Base-by-base conservation (phyloP, 108 stramenopile genomes). In the Craspedostauros australis region DNA sequence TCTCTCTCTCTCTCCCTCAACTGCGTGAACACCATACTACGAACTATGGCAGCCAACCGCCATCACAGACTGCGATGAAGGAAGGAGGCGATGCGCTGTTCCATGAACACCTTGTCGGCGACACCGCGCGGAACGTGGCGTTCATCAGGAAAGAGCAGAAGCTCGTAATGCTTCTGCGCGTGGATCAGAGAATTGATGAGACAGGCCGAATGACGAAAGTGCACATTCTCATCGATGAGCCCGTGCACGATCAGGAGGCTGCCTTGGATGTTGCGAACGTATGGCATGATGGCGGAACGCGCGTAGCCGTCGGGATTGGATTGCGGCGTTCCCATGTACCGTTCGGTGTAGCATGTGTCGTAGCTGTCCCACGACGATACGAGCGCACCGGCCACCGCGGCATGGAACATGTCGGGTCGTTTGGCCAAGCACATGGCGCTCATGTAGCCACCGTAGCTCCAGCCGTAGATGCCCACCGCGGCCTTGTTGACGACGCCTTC, bases 391-490 rank as follows among this genome's bases (percentile, higher is more conserved):
- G 72, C 39, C 3, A 83, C 79, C 20, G 68, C 81, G 1, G 41
- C 62, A 1, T 61, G 58, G 48, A 86, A 86, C 2, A 72, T 51
- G 28, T 59, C 40, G n/a, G 77, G 69, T 3, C 66, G 52, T 26
- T 62, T 48, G 23, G 49, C 32, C 30, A 82, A 37, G 37, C 64
- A 74, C 81, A 79, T 82, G 18, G 53, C 56, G 15, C 76, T 46
- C 73, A 80, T 73, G 72, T 83, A 86, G 12, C 84, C 84, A 5
- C 84, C 84, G 56, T 86, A 86, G 58, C 60, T 64, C 84, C 84
- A 86, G n/a, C 84, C 84, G 18, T 44, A 75, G 5, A 86, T 56
- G 7, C 75, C 84, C 14, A 86, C 81, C 1, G 70, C 16, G 1
- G 23, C 33, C 8, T 26, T 36, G 37, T 75, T 70, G 21, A 65